Base-by-base conservation (phyloP, 768 basidiomycete genomes). In the Lactarius vividus region DNA sequence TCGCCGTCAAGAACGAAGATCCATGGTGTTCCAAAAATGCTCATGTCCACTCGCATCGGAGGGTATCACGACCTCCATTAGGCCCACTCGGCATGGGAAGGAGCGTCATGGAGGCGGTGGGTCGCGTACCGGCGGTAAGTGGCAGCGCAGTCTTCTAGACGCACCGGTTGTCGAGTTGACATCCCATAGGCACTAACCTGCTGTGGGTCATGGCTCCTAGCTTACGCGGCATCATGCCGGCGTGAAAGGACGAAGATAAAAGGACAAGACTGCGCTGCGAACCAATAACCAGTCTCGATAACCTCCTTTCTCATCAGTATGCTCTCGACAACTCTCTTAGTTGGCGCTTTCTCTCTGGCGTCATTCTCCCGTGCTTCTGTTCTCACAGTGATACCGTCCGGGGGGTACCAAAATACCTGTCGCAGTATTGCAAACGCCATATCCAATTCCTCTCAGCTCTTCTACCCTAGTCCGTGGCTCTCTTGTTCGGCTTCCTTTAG, bases 311-410 rank as follows among this genome's bases (percentile, higher is more conserved):
- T 44, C 42, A 16, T 4, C 44, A 46, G n/a, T 46, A 59, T 64
- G 59, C 33, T 33, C 33, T 33, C 33, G n/a, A 26, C 23, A 16
- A 56, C 42, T 6, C 29, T 44, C 29, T 20, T 46, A 13, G 31
- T 39, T 15, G 54, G 13, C 40, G 20, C 54, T 0, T 28, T 56
- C 11, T 65, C 35, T 23, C 33, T 65, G 18, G 54, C 20, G 13
- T 16, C 23, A 1, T 20, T 55, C 5, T 7, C 20, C 10, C 16
- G 46, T 11, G 54, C 42, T 13, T 49, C 18, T 3, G 11, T 10
- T 64, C 71, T 1, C 58, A 37, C 44, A 33, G 42, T 5, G 9
- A 37, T 4, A 28, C 26, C 4, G 3, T 62, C 71, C 23, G 54
- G 61, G 15, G 1, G 20, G 9, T 46, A n/a, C 44, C 44, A 46